Conservation (phyloP, 352 stramenopile species). For the Aphanomyces invadans region DNA sequence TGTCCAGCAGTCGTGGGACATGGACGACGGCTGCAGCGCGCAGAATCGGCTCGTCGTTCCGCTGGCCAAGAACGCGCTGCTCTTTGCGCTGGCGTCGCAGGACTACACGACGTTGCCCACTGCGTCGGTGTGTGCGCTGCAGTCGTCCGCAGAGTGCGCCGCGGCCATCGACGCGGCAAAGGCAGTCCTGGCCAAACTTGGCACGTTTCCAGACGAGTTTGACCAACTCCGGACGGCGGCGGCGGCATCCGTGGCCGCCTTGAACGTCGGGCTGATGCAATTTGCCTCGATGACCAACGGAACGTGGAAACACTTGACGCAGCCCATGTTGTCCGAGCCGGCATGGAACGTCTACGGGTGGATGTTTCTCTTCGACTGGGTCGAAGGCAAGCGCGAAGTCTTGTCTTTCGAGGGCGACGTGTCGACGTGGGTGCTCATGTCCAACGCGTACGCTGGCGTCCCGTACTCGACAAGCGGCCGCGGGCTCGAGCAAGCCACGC, state of each 20-base stretch:
- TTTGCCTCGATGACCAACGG: slow-evolving; percentile 2
- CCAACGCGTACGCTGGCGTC: background rate
- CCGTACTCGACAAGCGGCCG: background rate
- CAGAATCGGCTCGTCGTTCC: background rate
- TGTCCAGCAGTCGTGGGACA: slow-evolving; percentile 13
- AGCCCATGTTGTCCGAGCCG: background rate
- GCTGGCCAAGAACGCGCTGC: background rate
- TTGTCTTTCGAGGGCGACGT: slow-evolving; percentile 15
- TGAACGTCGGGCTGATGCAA: background rate
- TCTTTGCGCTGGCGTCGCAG: background rate
- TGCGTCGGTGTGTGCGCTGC: no score
- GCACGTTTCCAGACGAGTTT: no score
- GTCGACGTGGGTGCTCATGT: background rate
- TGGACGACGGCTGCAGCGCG: background rate
- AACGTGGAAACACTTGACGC: background rate
- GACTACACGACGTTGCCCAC: background rate
- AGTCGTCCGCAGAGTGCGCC: no score
- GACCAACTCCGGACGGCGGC: no score
- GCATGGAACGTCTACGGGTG: slow-evolving; percentile 11
- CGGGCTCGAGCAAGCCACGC: background rate
- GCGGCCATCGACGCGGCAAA: no score
- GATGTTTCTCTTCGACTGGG: slow-evolving; percentile 2
- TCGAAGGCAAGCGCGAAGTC: background rate
- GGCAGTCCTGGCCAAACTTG: no score
- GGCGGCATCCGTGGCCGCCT: background rate